Percentiles rank a stretch among this genome's conserved stretches.
Evolutionary conservation across 805 yeast genomes (phyloP).

Genomic region (Barnettozyma salicaria): DNA sequence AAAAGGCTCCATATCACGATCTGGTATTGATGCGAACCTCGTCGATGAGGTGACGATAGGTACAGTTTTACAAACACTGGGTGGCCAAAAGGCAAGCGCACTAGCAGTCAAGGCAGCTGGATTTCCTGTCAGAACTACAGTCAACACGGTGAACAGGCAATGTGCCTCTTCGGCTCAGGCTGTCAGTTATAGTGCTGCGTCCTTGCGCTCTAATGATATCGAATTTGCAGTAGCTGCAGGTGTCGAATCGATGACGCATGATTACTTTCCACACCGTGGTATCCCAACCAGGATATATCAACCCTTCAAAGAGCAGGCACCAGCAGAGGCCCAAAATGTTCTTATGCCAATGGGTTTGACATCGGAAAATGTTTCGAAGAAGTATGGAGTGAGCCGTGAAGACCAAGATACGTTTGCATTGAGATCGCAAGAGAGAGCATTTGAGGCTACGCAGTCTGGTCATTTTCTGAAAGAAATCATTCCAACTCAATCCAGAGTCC

Average conservation of each 20-base stretch:
- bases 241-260: slow-evolving; percentile 82
- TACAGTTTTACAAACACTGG: slow-evolving; percentile 80
- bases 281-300: slow-evolving; percentile 41
- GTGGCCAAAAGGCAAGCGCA: slow-evolving; percentile 88
- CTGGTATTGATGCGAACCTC: slow-evolving; percentile 42
- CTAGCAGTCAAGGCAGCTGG: slow-evolving; percentile 87
- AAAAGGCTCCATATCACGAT: slow-evolving; percentile 48
- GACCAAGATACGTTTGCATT: slow-evolving; percentile 86
- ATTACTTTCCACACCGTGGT: slow-evolving; percentile 69
- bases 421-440: slow-evolving; percentile 77
- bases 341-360: slow-evolving; percentile 92
- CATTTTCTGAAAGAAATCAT: slow-evolving; percentile 77
- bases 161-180: slow-evolving; percentile 92
- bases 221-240: slow-evolving; percentile 85
- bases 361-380: slow-evolving; percentile 75
- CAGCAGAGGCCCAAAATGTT: slow-evolving; percentile 54
- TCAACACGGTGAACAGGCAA: slow-evolving; percentile 78
- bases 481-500: slow-evolving; percentile 55
- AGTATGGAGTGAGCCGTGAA: slow-evolving; percentile 53
- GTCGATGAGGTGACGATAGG: slow-evolving; percentile 83
- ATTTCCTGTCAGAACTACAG: slow-evolving; percentile 68
- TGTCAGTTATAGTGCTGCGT: slow-evolving; percentile 75
- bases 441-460: slow-evolving; percentile 58
- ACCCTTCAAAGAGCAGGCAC: slow-evolving; percentile 29
- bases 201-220: slow-evolving; percentile 75